Evolutionary conservation across 192 early-diverging fungal genomes (phyloP), one percentile per base, ranked within the genome.

Genomic region (Chytriomyces sp.): DNA sequence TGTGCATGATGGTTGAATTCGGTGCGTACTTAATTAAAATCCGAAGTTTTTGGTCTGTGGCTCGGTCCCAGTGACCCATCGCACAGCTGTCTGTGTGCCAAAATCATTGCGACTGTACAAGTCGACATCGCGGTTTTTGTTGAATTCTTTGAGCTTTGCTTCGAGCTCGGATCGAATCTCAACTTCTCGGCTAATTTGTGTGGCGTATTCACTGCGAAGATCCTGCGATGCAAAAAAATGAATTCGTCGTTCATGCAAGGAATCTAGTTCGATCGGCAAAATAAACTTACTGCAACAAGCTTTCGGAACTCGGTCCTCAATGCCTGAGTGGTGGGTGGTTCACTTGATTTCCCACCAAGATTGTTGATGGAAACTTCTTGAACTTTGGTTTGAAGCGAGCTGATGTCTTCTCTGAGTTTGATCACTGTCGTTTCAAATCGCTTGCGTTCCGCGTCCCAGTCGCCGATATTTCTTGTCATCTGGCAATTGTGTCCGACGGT

Each of bases 231-330:
- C 26, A 20, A 18, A 18, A 69, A 43, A 47, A 69, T 50, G 24
- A 64, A 1, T 16, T 28, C 61, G 46, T 61, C 45, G n/a, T 67
- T 68, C n/a, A 13, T 35, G 16, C 35, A 2, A 35, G 35, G 20
- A 57, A 1, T n/a, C 53, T 0, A 57, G 13, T 57, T n/a, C 20
- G 16, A 57, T 57, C 53, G 5, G 20, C 13, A 57, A 13, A 4
- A 57, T 16, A 16, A 44, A 67, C 75, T 76, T 45, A 76, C 75
- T 13, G 75, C 63, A 26, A 85, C 70, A 57, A 81, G 16, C 57
- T 81, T 82, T 20, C 84, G 71, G 63, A 85, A 83, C 10, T 85
- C 84, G 18, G 70, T 73, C 1, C 81, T 69, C 69, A 85, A 61
- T 5, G 67, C 63, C 23, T 69, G 61, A 2, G 75, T 69, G 11